Evolutionary conservation across 83 land plant species (phyloP).

Genomic region (Thuja plicata): DNA sequence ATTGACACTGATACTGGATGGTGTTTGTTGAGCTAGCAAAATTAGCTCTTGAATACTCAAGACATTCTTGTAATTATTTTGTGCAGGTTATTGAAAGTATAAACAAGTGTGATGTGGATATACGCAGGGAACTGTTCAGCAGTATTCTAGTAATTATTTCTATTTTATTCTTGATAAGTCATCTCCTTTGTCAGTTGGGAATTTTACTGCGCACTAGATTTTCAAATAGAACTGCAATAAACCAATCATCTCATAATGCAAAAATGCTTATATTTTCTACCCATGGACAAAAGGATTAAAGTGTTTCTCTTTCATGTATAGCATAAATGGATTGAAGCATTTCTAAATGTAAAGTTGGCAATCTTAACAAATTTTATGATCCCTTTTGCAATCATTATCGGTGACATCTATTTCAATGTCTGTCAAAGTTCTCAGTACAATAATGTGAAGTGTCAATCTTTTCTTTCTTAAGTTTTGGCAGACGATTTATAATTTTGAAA

Average conservation of each 20-base stretch:
- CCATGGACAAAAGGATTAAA: background rate
- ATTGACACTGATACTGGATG: background rate
- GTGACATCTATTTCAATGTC: background rate
- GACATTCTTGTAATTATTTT: constrained; percentile 1
- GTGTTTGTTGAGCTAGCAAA: background rate
- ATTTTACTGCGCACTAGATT: background rate
- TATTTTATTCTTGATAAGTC: background rate
- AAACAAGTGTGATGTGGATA: constrained; percentile 91
- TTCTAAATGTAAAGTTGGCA: background rate
- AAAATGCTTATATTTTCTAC: background rate
- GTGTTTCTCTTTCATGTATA: background rate
- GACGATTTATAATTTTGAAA: background rate
- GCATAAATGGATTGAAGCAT: background rate
- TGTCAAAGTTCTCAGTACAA: background rate
- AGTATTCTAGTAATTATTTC: constrained; percentile 67
- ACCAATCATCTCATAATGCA: background rate
- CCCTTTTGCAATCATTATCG: background rate
- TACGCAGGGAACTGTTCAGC: constrained; percentile 85
- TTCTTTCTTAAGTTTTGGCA: background rate
- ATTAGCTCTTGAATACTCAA: background rate
- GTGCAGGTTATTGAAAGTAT: constrained; percentile 90
- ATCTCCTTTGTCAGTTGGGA: background rate
- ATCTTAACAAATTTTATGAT: background rate
- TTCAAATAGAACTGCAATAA: background rate
- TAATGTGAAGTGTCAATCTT: background rate